phyloP scores from a whole-genome alignment of 2,329 filamentous ascomycete species.

The Fusarium sp. region DNA sequence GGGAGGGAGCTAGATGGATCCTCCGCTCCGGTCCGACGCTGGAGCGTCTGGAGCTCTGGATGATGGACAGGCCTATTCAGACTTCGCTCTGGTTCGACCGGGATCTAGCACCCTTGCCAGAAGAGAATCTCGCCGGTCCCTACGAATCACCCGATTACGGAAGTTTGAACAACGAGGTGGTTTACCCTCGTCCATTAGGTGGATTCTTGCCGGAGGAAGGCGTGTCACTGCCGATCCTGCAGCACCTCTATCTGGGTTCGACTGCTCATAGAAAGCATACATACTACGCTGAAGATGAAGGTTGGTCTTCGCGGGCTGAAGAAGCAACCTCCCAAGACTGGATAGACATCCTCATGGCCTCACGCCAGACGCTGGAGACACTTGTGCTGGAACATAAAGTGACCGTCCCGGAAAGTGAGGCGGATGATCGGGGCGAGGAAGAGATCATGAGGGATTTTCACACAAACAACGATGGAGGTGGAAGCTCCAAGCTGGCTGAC shows the following conservation, averaged over 20 bases:
- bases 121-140: not conserved
- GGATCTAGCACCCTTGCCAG: not conserved
- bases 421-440: not conserved
- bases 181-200: not conserved
- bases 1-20: constrained; percentile 13
- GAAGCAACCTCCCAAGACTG: not conserved
- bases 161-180: not conserved
- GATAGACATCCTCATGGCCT: not conserved
- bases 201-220: not conserved
- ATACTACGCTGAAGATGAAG: too few relatives aligned
- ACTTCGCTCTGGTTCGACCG: not conserved
- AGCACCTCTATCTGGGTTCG: not conserved
- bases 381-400: not conserved
- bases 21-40: not conserved
- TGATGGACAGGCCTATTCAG: constrained; percentile 16
- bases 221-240: not conserved
- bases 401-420: too few relatives aligned
- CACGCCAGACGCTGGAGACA: not conserved
- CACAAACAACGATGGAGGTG: not conserved
- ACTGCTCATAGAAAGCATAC: not conserved
- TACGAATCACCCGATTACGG: not conserved
- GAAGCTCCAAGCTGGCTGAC: not conserved
- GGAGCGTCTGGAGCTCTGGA: constrained; percentile 23
- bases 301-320: not conserved
- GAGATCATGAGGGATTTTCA: not conserved